Conservation (phyloP, 352 stramenopile genomes). For the Phytophthora meadii region DNA sequence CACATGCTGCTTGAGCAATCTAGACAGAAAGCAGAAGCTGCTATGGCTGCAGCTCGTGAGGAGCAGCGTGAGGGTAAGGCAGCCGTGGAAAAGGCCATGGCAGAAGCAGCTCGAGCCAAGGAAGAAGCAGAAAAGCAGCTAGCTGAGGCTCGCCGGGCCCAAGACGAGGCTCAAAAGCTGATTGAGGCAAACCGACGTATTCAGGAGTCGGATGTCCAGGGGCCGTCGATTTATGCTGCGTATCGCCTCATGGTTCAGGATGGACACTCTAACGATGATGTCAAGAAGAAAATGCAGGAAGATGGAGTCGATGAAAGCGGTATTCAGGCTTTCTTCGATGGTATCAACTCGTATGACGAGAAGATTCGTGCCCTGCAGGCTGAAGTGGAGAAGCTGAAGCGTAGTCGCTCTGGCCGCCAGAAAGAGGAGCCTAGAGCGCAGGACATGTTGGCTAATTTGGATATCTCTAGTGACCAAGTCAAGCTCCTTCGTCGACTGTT, state of each 20-base stretch:
- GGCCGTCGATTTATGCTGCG: constrained; percentile 60
- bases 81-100: constrained; percentile 85
- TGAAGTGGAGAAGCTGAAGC: constrained; percentile 86
- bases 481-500: constrained; percentile 80
- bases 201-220: constrained; percentile 62
- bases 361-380: constrained; percentile 84
- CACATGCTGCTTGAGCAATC: constrained; percentile 78
- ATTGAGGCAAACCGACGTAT: constrained; percentile 89
- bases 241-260: constrained; percentile 82
- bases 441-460: constrained; percentile 77
- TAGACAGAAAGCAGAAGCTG: constrained; percentile 80
- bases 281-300: constrained; percentile 81
- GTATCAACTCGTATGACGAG: constrained; percentile 84
- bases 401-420: constrained; percentile 53
- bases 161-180: constrained; percentile 82
- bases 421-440: constrained; percentile 61
- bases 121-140: constrained; percentile 85
- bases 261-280: constrained; percentile 67
- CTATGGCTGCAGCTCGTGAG: constrained; percentile 81
- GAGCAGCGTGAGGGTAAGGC: constrained; percentile 85
- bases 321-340: constrained; percentile 85
- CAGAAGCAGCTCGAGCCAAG: constrained; percentile 78
- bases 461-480: constrained; percentile 79
- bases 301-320: constrained; percentile 76
- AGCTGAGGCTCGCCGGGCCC: constrained; percentile 72